phyloP scores from a whole-genome alignment of 2,329 filamentous ascomycete species.

The Cryphonectria radicalis region DNA sequence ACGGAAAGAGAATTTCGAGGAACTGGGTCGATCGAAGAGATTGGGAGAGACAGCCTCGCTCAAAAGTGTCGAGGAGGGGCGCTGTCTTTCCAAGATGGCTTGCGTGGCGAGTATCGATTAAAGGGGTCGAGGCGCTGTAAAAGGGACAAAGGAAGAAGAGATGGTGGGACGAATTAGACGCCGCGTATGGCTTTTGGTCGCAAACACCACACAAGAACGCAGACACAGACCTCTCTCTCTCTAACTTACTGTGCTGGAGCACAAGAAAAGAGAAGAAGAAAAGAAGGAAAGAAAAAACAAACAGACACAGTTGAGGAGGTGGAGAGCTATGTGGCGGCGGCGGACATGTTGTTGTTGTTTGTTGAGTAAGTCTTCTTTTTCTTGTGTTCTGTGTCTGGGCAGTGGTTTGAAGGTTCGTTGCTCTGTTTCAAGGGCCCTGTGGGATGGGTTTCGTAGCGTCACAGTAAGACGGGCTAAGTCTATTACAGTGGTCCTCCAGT shows the following conservation, averaged over 20 bases:
- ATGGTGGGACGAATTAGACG: background rate
- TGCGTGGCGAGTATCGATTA: slow-evolving; percentile 3
- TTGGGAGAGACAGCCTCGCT: background rate
- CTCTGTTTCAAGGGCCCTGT: slow-evolving; percentile 18
- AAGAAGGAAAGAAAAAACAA: background rate
- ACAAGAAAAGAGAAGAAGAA: background rate
- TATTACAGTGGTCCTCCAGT: background rate
- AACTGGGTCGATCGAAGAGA: background rate
- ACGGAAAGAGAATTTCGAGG: background rate
- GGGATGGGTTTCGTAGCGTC: slow-evolving; percentile 12
- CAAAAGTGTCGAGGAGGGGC: background rate
- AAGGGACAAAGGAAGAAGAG: slow-evolving; percentile 15
- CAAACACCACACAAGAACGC: background rate
- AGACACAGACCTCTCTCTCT: background rate
- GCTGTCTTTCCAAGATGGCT: background rate
- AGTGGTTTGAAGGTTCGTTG: slow-evolving; percentile 8
- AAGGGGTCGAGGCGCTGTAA: background rate
- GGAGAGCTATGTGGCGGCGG: slow-evolving; percentile 5
- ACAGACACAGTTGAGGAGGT: background rate
- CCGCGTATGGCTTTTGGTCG: slow-evolving; percentile 1
- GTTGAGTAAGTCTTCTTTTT: background rate
- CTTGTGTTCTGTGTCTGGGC: background rate
- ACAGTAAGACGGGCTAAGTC: slow-evolving; percentile 4
- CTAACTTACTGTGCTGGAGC: background rate
- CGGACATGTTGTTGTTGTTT: background rate